These are phyloP conservation scores for Curvularia sp. DNA, from an alignment of 2,329 filamentous ascomycete species.

Conservation along the genomic window DNA sequence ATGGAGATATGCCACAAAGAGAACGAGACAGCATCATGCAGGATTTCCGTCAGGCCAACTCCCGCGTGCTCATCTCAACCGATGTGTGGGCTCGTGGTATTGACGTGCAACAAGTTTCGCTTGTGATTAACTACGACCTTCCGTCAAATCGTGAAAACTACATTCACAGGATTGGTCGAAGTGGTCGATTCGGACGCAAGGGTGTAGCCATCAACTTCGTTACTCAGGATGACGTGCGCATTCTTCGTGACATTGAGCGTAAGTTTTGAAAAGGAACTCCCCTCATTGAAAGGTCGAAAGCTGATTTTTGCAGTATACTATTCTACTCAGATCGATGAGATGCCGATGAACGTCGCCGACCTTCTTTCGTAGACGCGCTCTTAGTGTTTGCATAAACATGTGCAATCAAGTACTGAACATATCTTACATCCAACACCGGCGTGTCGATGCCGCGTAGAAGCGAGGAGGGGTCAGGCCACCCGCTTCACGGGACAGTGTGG, in stretches of 20 bases:
- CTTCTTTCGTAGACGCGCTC: slow-evolving; percentile 36
- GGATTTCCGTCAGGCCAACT: slow-evolving; percentile 96
- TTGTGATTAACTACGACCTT: slow-evolving; percentile 99
- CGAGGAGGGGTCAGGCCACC: slow-evolving; percentile 17
- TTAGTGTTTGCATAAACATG: neutral
- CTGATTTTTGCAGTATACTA: slow-evolving; percentile 75
- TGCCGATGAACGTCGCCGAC: slow-evolving; percentile 84
- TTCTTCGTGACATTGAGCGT: slow-evolving; percentile 95
- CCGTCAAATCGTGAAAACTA: slow-evolving; percentile 99
- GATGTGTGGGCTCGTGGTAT: slow-evolving; percentile 99
- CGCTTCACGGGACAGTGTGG: slow-evolving; percentile 38
- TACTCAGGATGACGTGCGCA: slow-evolving; percentile 96
- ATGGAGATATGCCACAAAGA: slow-evolving; percentile 98
- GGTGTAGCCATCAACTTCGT: slow-evolving; percentile 99
- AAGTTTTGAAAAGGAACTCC: slow-evolving; percentile 47
- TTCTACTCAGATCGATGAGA: slow-evolving; percentile 96
- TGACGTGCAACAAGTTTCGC: slow-evolving; percentile 95
- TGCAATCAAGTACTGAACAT: neutral
- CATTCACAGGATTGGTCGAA: slow-evolving; percentile 96
- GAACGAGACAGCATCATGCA: slow-evolving; percentile 99
- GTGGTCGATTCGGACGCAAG: slow-evolving; percentile 94
- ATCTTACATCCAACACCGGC: neutral
- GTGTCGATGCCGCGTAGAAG: neutral
- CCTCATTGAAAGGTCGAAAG: neutral
- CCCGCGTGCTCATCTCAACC: slow-evolving; percentile 93